Evolutionary conservation across 2,329 filamentous ascomycete species (phyloP), one percentile per base, ranked within the genome.

Genomic region (Fusarium neocosmosporiellum): DNA sequence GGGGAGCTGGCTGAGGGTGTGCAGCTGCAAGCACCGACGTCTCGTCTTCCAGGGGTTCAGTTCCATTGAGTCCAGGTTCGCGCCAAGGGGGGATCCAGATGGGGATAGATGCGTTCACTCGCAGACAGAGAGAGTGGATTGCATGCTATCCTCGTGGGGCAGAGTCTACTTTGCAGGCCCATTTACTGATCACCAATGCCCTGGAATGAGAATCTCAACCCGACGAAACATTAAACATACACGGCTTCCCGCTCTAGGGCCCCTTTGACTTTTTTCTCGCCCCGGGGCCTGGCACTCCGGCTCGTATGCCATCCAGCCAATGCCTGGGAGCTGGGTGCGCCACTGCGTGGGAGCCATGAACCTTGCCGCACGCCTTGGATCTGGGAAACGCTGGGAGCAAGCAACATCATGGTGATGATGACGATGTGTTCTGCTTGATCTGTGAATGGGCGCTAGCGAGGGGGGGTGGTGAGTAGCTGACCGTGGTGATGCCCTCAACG

Each of bases 271-370:
- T 54, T 54, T 24, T 18, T 24, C 5, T 9, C 14, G 43, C 29
- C n/a, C 29, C 13, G 50, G 18, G 31, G 29, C 31, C 29, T 50
- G 46, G 27, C 46, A 50, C 46, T 50, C 46, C 7, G 14, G 20
- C 31, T 54, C 20, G 8, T 53, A 29, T 53, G 29, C n/a, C n/a
- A 34, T 31, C 50, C 8, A 54, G n/a, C 50, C 50, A 50, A 50
- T 50, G 46, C 33, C 50, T 18, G 50, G 50, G 20, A 36, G 50
- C 50, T 55, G 37, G 39, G 39, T 46, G 59, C 43, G 61, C 61
- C 61, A 64, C 53, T 37, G 61, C 61, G 61, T 64, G 61, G 61
- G 53, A 64, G 61, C 46, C 48, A 64, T 59, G 61, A 59, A 59
- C 61, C 53, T 63, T 54, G 60, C 27, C 20, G 46, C 22, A 31